Evolutionary conservation across 1,284 basidiomycete species (phyloP).

Genomic region (Melanopsichium pennsylvanicum): DNA sequence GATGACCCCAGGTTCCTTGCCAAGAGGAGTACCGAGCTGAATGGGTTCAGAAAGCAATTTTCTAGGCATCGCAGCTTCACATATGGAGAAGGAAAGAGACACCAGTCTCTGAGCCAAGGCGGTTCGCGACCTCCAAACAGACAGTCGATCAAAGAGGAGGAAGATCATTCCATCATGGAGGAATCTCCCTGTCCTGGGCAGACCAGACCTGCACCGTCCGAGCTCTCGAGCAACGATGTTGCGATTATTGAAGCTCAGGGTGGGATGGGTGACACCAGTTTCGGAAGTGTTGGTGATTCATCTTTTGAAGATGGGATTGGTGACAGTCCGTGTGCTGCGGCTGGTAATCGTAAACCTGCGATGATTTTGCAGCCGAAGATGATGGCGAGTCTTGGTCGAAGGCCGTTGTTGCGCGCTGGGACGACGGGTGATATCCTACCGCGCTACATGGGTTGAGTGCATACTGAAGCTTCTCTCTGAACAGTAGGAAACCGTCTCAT

Average conservation of each 20-base stretch:
- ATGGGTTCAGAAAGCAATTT: conserved; percentile 83
- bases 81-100: conserved; percentile 54
- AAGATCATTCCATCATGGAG: conserved; percentile 27
- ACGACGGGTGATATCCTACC: conserved; percentile 40
- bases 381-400: conserved; percentile 17
- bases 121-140: not conserved
- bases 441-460: conserved; percentile 2
- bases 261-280: conserved; percentile 48
- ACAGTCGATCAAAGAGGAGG: conserved; percentile 46
- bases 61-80: conserved; percentile 59
- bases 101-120: conserved; percentile 4
- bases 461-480: too few relatives aligned
- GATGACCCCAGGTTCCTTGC: conserved; percentile 84
- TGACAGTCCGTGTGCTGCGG: conserved; percentile 57
- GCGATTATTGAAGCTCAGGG: not conserved
- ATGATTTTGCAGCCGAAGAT: conserved; percentile 29
- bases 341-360: conserved; percentile 20
- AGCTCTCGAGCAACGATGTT: not conserved
- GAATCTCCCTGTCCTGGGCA: conserved; percentile 33
- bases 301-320: conserved; percentile 55
- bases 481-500: too few relatives aligned
- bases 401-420: conserved; percentile 35
- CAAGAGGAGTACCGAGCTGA: conserved; percentile 82
- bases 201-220: not conserved
- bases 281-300: conserved; percentile 57